These are phyloP conservation scores for Maudiozyma turicensis DNA, from an alignment of 805 yeast species.

Conservation along the genomic window DNA sequence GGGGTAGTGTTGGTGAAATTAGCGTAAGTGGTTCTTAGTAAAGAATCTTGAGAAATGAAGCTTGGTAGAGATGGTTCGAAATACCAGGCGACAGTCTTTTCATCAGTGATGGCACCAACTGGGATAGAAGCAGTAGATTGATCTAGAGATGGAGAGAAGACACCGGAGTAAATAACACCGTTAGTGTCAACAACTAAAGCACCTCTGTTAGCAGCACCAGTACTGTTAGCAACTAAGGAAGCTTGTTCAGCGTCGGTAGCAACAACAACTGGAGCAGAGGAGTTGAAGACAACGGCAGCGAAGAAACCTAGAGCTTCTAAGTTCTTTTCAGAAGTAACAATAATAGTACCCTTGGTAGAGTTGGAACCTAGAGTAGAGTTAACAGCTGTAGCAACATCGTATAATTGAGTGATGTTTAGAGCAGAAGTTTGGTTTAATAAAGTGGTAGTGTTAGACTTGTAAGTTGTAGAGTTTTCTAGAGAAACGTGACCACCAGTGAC, in stretches of 20 bases:
- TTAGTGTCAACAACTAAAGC: slow-evolving; percentile 15
- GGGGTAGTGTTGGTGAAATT: slow-evolving; percentile 15
- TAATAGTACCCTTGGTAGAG: slow-evolving; percentile 14
- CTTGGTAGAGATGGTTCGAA: slow-evolving; percentile 18
- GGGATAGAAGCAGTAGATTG: slow-evolving; percentile 11
- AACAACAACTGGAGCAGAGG: slow-evolving; percentile 19
- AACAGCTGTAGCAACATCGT: slow-evolving; percentile 12
- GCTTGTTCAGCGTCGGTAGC: slow-evolving; percentile 15
- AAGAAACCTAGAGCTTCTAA: slow-evolving; percentile 24
- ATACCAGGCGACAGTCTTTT: slow-evolving; percentile 18
- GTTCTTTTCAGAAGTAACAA: slow-evolving; percentile 14
- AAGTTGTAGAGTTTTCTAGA: slow-evolving; percentile 5
- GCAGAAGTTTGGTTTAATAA: slow-evolving; percentile 14
- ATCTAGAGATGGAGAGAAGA: slow-evolving; percentile 13
- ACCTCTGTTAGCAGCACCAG: slow-evolving; percentile 15
- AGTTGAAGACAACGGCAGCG: slow-evolving; percentile 15
- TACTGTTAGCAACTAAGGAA: slow-evolving; percentile 14
- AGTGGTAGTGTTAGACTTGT: slow-evolving; percentile 8
- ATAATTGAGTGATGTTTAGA: slow-evolving; percentile 18
- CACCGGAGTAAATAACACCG: slow-evolving; percentile 19
- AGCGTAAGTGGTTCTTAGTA: slow-evolving; percentile 14
- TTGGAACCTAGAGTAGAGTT: slow-evolving; percentile 8
- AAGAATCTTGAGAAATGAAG: slow-evolving; percentile 12
- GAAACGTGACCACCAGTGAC: slow-evolving; percentile 18
- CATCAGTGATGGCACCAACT: slow-evolving; percentile 17